These are phyloP conservation scores for Candida endomychidarum DNA, from an alignment of 805 yeast species.

Conservation along the genomic window DNA sequence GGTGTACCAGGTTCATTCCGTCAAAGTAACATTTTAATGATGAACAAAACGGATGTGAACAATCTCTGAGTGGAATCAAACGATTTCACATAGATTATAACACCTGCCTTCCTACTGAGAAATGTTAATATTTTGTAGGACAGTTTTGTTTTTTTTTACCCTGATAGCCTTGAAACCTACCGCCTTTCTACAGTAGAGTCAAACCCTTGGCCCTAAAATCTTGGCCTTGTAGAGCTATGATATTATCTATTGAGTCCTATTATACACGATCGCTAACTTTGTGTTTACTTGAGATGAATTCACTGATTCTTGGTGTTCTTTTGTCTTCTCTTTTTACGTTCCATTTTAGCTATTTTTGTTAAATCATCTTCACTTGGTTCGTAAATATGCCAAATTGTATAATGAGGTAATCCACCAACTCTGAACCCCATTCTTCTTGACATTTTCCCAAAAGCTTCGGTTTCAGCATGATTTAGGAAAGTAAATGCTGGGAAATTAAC, in stretches of 20 bases:
- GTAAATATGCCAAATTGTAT: constrained; percentile 86
- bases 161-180: too few species aligned
- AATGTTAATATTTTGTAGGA: constrained; percentile 4
- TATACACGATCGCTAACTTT: constrained; percentile 1
- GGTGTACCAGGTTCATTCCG: constrained; percentile 6
- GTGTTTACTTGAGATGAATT: background rate
- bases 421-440: constrained; percentile 73
- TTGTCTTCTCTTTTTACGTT: constrained; percentile 59
- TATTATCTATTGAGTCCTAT: constrained; percentile 8
- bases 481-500: constrained; percentile 85
- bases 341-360: constrained; percentile 64
- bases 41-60: constrained; percentile 51
- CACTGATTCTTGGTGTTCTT: constrained; percentile 14
- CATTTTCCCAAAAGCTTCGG: constrained; percentile 86
- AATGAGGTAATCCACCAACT: constrained; percentile 89
- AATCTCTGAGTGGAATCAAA: constrained; percentile 47
- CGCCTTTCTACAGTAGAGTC: too few species aligned
- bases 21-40: constrained; percentile 27
- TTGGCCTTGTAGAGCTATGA: background rate
- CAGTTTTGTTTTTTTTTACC: background rate
- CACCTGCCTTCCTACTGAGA: constrained; percentile 52
- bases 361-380: constrained; percentile 88
- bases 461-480: constrained; percentile 81
- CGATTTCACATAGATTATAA: constrained; percentile 44
- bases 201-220: too few species aligned